Evolutionary conservation across 768 basidiomycete species (phyloP).

Genomic region (Podaxis carcinomalis): DNA sequence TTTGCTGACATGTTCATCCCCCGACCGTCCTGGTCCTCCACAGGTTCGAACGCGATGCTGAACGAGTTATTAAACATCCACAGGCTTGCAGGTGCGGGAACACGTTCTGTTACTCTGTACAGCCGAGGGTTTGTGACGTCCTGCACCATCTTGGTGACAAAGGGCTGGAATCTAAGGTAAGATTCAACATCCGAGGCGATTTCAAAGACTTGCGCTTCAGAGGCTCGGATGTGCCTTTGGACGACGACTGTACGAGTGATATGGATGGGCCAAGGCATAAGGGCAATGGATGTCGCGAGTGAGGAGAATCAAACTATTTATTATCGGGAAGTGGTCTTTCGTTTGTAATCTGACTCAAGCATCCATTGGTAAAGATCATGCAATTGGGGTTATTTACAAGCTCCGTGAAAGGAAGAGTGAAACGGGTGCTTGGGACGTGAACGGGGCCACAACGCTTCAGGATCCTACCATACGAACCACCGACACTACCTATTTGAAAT

Average conservation of each 20-base stretch:
- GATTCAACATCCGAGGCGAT: conserved; percentile 2
- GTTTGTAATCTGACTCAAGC: not conserved
- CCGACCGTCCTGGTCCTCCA: conserved; percentile 16
- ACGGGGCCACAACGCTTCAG: too few species aligned
- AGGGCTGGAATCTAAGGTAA: conserved; percentile 7
- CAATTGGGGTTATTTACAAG: not conserved
- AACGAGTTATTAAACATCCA: conserved; percentile 6
- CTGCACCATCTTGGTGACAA: not conserved
- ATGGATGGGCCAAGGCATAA: conserved; percentile 27
- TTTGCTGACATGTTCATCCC: conserved; percentile 17
- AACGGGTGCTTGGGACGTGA: too few species aligned
- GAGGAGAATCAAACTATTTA: not conserved
- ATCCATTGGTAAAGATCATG: not conserved
- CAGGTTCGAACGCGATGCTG: not conserved
- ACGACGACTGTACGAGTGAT: conserved; percentile 21
- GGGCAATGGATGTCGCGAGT: not conserved
- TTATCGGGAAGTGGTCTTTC: not conserved
- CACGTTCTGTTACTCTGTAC: conserved; percentile 1
- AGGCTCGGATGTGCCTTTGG: conserved; percentile 19
- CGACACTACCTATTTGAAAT: too few species aligned
- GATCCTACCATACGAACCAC: too few species aligned
- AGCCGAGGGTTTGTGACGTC: conserved; percentile 1
- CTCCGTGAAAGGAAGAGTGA: not conserved
- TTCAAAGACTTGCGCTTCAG: conserved; percentile 4
- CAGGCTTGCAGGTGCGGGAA: not conserved